Percentiles rank a stretch among this genome's conserved stretches.
These are phyloP conservation scores for Chionographis japonica DNA, from an alignment of 106 monocot genomes.

Conservation along the genomic window DNA sequence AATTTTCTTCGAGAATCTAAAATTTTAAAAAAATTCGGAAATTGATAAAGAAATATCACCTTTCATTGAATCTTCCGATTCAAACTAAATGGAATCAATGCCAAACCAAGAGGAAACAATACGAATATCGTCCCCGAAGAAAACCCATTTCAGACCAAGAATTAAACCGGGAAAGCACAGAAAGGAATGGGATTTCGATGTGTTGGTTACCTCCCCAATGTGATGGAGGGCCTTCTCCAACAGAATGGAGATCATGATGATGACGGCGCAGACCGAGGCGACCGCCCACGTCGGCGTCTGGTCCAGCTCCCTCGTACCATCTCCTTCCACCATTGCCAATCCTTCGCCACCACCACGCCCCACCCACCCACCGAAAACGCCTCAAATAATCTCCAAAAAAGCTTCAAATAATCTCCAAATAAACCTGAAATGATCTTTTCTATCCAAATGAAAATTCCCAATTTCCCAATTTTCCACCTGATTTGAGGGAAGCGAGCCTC, in stretches of 20 bases:
- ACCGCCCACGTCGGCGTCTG: conserved; percentile 93
- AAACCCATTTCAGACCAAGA: neutral
- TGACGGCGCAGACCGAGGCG: conserved; percentile 65
- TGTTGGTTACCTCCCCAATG: conserved; percentile 42
- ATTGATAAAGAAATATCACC: too few relatives aligned
- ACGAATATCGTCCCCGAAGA: neutral
- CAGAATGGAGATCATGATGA: conserved; percentile 65
- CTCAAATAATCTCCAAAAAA: neutral
- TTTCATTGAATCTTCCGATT: too few relatives aligned
- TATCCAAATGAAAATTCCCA: too few relatives aligned
- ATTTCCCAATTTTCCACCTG: too few relatives aligned
- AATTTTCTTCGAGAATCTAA: too few relatives aligned
- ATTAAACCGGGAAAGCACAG: neutral
- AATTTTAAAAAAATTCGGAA: too few relatives aligned
- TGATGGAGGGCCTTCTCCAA: conserved; percentile 71
- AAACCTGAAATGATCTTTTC: too few relatives aligned
- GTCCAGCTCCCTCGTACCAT: conserved; percentile 66
- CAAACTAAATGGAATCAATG: too few relatives aligned
- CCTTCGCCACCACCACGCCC: neutral
- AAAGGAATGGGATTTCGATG: too few relatives aligned
- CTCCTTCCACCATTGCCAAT: conserved; percentile 37
- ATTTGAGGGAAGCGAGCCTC: too few relatives aligned
- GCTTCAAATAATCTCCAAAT: neutral
- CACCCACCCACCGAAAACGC: too few relatives aligned
- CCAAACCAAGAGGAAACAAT: neutral